Evolutionary conservation across 495 filamentous ascomycete species (phyloP).

Genomic region (Hypoxylon perforatum): DNA sequence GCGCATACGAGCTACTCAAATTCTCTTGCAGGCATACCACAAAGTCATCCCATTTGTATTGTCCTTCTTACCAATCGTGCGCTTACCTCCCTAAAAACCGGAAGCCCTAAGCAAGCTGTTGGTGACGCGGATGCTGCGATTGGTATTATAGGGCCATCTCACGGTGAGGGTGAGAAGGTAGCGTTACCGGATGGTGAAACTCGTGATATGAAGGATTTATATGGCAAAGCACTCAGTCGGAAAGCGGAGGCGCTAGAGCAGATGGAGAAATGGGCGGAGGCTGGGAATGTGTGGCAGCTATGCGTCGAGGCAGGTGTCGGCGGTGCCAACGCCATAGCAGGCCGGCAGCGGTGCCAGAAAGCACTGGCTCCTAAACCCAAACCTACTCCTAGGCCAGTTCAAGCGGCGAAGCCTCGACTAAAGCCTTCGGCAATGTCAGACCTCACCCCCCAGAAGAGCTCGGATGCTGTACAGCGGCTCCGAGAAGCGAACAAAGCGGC

Average conservation of each 20-base stretch:
- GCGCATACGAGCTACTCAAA: slow-evolving; percentile 85
- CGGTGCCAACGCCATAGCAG: slow-evolving; percentile 82
- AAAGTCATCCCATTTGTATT: slow-evolving; percentile 85
- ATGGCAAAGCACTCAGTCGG: slow-evolving; percentile 88
- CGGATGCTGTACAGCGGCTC: slow-evolving; percentile 78
- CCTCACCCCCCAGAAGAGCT: slow-evolving; percentile 50
- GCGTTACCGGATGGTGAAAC: slow-evolving; percentile 66
- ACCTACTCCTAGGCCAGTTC: slow-evolving; percentile 46
- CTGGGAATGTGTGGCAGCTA: slow-evolving; percentile 78
- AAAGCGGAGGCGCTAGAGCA: slow-evolving; percentile 97
- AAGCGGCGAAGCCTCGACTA: slow-evolving; percentile 49
- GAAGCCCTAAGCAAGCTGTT: slow-evolving; percentile 86
- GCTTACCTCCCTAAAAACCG: slow-evolving; percentile 86
- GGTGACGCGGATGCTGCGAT: slow-evolving; percentile 84
- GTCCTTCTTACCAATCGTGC: slow-evolving; percentile 91
- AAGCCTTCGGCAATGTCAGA: slow-evolving; percentile 62
- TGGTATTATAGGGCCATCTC: slow-evolving; percentile 79
- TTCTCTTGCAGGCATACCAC: slow-evolving; percentile 78
- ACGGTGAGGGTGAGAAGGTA: slow-evolving; percentile 82
- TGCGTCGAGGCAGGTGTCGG: slow-evolving; percentile 88
- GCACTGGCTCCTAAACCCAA: slow-evolving; percentile 71
- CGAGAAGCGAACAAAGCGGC: slow-evolving; percentile 85
- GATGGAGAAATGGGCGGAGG: slow-evolving; percentile 92
- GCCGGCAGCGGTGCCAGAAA: slow-evolving; percentile 90
- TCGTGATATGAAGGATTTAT: slow-evolving; percentile 93